Evolutionary conservation across 2,329 filamentous ascomycete genomes (phyloP).

Genomic region (Ophiocordyceps camponoti-leonardi): DNA sequence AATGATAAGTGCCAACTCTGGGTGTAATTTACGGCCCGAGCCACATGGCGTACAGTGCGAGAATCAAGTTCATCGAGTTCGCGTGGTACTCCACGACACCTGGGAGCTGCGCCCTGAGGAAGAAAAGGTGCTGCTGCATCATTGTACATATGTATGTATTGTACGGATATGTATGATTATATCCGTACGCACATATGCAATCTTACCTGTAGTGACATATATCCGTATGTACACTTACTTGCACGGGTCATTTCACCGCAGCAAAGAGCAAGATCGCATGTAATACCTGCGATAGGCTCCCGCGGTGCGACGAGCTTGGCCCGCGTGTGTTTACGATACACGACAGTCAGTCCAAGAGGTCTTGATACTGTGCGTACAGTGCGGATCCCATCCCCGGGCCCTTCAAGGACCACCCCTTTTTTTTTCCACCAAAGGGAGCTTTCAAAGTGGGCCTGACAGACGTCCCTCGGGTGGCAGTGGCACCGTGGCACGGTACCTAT

Average conservation of each 20-base stretch:
- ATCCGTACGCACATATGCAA: no score
- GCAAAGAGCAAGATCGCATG: not conserved
- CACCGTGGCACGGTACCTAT: not conserved
- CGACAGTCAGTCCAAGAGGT: not conserved
- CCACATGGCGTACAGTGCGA: not conserved
- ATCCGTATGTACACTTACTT: no score
- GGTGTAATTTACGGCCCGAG: not conserved
- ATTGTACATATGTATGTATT: no score
- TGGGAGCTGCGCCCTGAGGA: not conserved
- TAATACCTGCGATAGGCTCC: not conserved
- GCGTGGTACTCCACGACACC: not conserved
- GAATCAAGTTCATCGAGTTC: no score
- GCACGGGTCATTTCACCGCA: not conserved
- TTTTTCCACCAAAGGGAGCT: not conserved
- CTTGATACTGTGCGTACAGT: no score
- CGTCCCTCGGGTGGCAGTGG: not conserved
- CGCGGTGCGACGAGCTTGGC: not conserved
- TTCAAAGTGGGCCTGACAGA: not conserved
- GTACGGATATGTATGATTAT: not conserved
- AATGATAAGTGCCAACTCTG: not conserved
- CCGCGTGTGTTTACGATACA: not conserved
- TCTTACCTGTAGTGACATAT: no score
- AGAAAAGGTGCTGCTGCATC: not conserved
- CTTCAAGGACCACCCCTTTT: no score
- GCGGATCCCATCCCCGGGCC: no score